Evolutionary conservation across 1,139 yeast species (phyloP), one percentile per base, ranked within the genome.

Genomic region (Martiniozyma asiatica): DNA sequence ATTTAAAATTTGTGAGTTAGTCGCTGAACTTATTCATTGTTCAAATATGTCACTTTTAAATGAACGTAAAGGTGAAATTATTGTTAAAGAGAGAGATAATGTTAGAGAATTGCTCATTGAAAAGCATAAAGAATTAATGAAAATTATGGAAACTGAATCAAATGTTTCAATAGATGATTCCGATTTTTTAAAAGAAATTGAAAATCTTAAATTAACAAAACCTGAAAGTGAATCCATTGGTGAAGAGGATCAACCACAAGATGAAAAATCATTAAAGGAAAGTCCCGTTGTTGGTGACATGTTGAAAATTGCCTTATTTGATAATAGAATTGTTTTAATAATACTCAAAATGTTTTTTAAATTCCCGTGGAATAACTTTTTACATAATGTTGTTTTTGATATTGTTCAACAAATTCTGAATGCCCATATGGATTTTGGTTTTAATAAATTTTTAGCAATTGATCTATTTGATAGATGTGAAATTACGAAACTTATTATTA

Each of bases 331-430:
- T 35, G 68, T 89, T 30, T 68, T 82, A 27, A 75, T 78, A 30
- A 81, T 89, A 33, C 58, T 87, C 35, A 59, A 73, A 22, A 77
- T 89, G 79, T 87, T 89, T 51, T 80, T 87, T 66, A 68, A 69
- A 44, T 89, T 85, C 55, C 98, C 98, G 5, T 89, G 99, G 98
- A 89, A 89, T 56, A 89, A 89, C 53, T 89, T 89, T 50, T 65
- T 93, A 57, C 99, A 89, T 57, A 89, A 89, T 49, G 98, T 92
- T 35, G 96, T 89, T 7, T 89, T 89, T 59, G 99, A 89, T 55
- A 82, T 89, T 43, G 93, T 89, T 24, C 99, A 92, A 56, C 99
- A 89, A 55, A 79, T 89, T 10, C 68, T 89, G 50, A 87, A 85
- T 55, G 98, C 97, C 1, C 81, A 94, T 13, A 82, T 89, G 87